Evolutionary conservation across 2,329 filamentous ascomycete species (phyloP).

Genomic region (Fusarium falciforme): DNA sequence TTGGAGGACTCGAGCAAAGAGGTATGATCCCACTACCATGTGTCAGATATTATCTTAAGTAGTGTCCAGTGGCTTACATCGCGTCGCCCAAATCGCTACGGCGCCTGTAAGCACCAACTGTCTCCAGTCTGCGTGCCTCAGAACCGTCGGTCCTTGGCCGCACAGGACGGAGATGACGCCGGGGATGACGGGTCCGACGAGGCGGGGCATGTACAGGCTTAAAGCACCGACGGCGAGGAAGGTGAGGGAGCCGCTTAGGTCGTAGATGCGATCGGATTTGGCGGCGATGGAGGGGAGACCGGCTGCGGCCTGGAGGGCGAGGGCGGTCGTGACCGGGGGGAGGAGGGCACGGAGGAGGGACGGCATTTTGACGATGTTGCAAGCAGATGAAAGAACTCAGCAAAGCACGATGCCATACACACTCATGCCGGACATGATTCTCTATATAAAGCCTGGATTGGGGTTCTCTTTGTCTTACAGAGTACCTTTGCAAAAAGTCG

Average conservation of each 20-base stretch:
- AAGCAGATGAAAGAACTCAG: neutral
- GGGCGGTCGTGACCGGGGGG: slow-evolving; percentile 71
- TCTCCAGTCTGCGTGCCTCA: slow-evolving; percentile 65
- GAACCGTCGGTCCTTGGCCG: slow-evolving; percentile 44
- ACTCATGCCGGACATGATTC: too few species aligned
- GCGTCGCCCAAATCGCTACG: slow-evolving; percentile 67
- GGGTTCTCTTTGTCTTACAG: neutral
- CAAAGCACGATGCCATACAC: neutral
- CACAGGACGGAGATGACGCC: slow-evolving; percentile 36
- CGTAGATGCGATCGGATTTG: slow-evolving; percentile 75
- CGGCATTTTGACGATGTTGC: slow-evolving; percentile 40
- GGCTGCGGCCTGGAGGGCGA: slow-evolving; percentile 71
- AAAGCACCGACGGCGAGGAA: slow-evolving; percentile 73
- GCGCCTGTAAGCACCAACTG: slow-evolving; percentile 55
- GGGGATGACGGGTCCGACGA: slow-evolving; percentile 63
- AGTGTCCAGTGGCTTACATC: slow-evolving; percentile 58
- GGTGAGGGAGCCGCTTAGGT: slow-evolving; percentile 73
- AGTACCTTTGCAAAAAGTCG: neutral
- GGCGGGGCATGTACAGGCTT: slow-evolving; percentile 65
- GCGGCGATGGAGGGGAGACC: slow-evolving; percentile 70
- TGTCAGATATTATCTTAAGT: neutral
- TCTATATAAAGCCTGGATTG: neutral
- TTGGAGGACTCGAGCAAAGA: slow-evolving; percentile 70
- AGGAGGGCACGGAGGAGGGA: slow-evolving; percentile 61
- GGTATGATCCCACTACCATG: slow-evolving; percentile 68